Evolutionary conservation across 1,284 basidiomycete genomes (phyloP).

Genomic region (Leccinum insolens): DNA sequence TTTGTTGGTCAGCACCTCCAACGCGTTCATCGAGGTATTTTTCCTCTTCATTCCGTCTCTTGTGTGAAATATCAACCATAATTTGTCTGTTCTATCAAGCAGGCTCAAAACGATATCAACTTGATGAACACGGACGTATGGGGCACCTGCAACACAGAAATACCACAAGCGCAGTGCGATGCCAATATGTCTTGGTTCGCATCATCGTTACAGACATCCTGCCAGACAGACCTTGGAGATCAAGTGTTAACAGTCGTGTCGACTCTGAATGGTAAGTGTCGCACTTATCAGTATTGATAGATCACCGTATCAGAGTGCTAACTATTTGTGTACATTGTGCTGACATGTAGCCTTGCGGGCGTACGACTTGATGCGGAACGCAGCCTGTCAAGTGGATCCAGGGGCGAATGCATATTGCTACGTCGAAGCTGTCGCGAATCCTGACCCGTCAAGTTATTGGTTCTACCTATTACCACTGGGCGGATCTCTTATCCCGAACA

Average conservation of each 20-base stretch:
- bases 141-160: constrained; percentile 75
- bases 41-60: constrained; percentile 20
- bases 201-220: constrained; percentile 46
- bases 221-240: constrained; percentile 53
- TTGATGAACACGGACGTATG: constrained; percentile 70
- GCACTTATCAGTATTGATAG: not conserved
- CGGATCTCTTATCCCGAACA: constrained; percentile 44
- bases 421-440: constrained; percentile 55
- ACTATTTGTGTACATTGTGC: not conserved
- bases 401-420: constrained; percentile 69
- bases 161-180: constrained; percentile 50
- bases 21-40: constrained; percentile 56
- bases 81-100: constrained; percentile 22
- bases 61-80: constrained; percentile 7
- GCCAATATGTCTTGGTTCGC: constrained; percentile 67
- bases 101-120: constrained; percentile 68
- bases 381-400: constrained; percentile 58
- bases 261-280: constrained; percentile 52
- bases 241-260: constrained; percentile 51
- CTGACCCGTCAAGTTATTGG: constrained; percentile 63
- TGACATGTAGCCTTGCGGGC: constrained; percentile 51
- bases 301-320: not conserved
- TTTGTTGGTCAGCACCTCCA: constrained; percentile 62
- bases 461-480: constrained; percentile 69
- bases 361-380: constrained; percentile 58